These are phyloP conservation scores for Histomonas meleagridis DNA, from an alignment of 208 protist species.

Conservation along the genomic window DNA sequence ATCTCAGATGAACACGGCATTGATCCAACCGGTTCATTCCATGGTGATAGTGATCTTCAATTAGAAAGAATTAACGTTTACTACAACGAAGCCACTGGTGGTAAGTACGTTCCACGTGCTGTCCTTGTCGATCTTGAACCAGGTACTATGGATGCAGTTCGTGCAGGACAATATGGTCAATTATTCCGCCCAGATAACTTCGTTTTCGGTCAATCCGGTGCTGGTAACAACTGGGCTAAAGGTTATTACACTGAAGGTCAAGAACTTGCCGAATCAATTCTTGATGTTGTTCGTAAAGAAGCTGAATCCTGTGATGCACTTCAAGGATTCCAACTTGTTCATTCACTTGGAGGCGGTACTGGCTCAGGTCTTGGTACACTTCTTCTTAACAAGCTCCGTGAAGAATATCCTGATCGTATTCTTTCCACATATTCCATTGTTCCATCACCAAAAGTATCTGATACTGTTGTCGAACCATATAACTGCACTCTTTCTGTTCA, in stretches of 20 bases:
- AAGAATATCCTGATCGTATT: conserved; percentile 92
- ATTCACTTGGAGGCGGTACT: conserved; percentile 82
- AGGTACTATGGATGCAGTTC: conserved; percentile 88
- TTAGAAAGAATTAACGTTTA: conserved; percentile 95
- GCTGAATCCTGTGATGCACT: conserved; percentile 79
- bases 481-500: conserved; percentile 59
- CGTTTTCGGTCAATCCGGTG: conserved; percentile 84
- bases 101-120: conserved; percentile 70
- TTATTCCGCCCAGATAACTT: conserved; percentile 91
- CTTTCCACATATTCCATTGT: conserved; percentile 94
- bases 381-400: conserved; percentile 84
- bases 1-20: conserved; percentile 65
- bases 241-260: conserved; percentile 94
- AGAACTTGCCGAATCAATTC: conserved; percentile 82
- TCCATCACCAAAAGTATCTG: conserved; percentile 88
- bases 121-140: conserved; percentile 72
- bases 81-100: conserved; percentile 80
- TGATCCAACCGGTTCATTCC: conserved; percentile 77
- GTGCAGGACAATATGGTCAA: conserved; percentile 72
- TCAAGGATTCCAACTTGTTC: conserved; percentile 78
- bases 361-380: conserved; percentile 85
- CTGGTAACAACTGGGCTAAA: conserved; percentile 91
- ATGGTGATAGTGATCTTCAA: conserved; percentile 75
- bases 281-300: conserved; percentile 64
- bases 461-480: conserved; percentile 67